These are phyloP conservation scores for Thuidium tamariscinum DNA, from an alignment of 225 moss, liverwort and hornwort species.

Conservation along the genomic window DNA sequence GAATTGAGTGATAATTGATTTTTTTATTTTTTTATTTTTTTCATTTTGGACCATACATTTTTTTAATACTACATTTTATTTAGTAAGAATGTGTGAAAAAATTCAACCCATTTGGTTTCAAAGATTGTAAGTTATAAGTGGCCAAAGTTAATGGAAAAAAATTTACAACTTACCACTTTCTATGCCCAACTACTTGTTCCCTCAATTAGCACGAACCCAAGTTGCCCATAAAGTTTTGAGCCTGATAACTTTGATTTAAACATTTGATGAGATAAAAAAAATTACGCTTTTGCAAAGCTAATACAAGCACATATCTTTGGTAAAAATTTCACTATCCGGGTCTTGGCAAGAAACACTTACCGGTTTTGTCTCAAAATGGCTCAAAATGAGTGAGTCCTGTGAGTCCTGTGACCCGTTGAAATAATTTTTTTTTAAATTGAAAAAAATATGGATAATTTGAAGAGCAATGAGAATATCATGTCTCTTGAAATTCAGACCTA, in stretches of 20 bases:
- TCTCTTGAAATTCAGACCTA: too few relatives aligned
- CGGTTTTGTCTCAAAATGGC: too few relatives aligned
- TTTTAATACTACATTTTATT: background rate
- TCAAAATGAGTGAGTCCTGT: too few relatives aligned
- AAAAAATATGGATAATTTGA: too few relatives aligned
- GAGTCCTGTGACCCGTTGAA: too few relatives aligned
- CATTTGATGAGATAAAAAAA: rapidly evolving
- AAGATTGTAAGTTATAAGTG: background rate
- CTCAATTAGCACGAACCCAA: background rate
- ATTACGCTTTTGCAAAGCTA: background rate
- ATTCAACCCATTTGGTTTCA: background rate
- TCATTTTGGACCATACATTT: too few relatives aligned
- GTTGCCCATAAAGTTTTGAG: rapidly evolving
- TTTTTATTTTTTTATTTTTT: too few relatives aligned
- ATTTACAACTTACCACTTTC: background rate
- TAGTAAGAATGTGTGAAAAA: background rate
- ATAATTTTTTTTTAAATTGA: too few relatives aligned
- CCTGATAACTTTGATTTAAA: rapidly evolving
- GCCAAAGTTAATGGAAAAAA: background rate
- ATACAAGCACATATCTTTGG: background rate
- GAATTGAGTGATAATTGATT: too few relatives aligned
- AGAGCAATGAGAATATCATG: too few relatives aligned
- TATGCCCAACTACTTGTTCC: rapidly evolving
- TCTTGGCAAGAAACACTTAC: too few relatives aligned
- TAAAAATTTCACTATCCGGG: background rate